Conservation (phyloP, 176 grass and related monocot genomes). For the Tillandsia fasciculata region DNA sequence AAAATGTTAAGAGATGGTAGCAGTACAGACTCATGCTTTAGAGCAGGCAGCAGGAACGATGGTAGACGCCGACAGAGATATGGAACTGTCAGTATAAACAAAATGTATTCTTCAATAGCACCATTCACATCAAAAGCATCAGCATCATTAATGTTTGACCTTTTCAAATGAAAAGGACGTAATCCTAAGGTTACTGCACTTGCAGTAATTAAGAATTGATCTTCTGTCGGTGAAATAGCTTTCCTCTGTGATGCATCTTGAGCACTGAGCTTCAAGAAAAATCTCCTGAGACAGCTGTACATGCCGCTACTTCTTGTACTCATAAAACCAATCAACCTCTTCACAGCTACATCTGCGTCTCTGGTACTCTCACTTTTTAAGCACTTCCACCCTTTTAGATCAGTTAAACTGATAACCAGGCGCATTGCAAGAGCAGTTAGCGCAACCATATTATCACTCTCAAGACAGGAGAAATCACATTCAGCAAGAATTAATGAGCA, state of each 20-base stretch:
- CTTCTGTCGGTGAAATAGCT: conserved; percentile 37
- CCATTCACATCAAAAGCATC: conserved; percentile 30
- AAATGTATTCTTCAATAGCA: conserved; percentile 49
- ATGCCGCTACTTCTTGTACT: conserved; percentile 35
- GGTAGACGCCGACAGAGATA: conserved; percentile 62
- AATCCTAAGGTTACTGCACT: conserved; percentile 76
- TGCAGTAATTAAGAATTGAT: conserved; percentile 61
- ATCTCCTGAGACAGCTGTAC: conserved; percentile 70
- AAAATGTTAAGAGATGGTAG: conserved; percentile 55
- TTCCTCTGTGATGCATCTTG: conserved; percentile 30
- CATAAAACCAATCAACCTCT: conserved; percentile 67
- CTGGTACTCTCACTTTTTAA: conserved; percentile 34
- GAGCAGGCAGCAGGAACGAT: conserved; percentile 59
- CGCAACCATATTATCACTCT: conserved; percentile 37
- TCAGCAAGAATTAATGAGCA: conserved; percentile 68
- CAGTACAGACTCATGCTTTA: conserved; percentile 61
- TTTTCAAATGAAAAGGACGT: conserved; percentile 74
- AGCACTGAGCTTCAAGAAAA: conserved; percentile 39
- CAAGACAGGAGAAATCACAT: conserved; percentile 43
- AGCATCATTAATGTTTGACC: conserved; percentile 10
- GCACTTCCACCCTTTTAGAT: conserved; percentile 71
- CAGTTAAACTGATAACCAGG: conserved; percentile 73
- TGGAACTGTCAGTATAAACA: conserved; percentile 73
- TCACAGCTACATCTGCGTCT: conserved; percentile 42
- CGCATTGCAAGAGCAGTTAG: conserved; percentile 63